Conservation (phyloP, 208 protist genomes). For the Spongospora subterranea region DNA sequence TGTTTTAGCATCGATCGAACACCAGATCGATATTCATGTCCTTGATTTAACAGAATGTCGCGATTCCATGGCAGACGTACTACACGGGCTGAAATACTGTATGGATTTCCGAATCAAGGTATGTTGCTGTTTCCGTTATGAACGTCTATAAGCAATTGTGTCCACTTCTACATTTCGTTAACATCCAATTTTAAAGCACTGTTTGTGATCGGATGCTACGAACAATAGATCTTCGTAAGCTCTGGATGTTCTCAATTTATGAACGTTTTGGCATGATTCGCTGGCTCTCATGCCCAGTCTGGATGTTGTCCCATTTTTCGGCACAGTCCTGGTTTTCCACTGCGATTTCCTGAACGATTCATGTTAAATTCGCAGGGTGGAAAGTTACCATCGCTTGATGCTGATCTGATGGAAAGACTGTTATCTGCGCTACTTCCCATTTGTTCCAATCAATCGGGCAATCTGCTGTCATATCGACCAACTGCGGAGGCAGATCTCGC, state of each 20-base stretch:
- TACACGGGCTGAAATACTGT: slow-evolving; percentile 34
- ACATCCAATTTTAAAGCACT: no score
- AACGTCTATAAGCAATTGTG: no score
- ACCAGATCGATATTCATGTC: slow-evolving; percentile 56
- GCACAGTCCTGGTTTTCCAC: background rate
- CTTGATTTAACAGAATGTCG: background rate
- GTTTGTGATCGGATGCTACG: no score
- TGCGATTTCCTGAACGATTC: background rate
- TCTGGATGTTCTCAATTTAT: no score
- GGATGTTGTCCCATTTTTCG: no score
- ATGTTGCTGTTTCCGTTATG: background rate
- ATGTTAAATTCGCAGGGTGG: background rate
- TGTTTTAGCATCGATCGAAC: background rate
- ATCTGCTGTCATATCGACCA: background rate
- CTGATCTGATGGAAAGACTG: slow-evolving; percentile 19
- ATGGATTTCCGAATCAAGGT: slow-evolving; percentile 45
- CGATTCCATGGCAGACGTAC: background rate
- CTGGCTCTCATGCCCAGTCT: no score
- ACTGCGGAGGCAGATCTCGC: slow-evolving; percentile 32
- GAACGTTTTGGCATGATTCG: no score
- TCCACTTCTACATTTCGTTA: no score
- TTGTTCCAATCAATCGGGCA: background rate
- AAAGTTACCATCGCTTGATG: slow-evolving; percentile 14
- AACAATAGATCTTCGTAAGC: no score
- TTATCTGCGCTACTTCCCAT: background rate